These are phyloP conservation scores for Didymella segeticola DNA, from an alignment of 2,329 filamentous ascomycete genomes.

Conservation along the genomic window DNA sequence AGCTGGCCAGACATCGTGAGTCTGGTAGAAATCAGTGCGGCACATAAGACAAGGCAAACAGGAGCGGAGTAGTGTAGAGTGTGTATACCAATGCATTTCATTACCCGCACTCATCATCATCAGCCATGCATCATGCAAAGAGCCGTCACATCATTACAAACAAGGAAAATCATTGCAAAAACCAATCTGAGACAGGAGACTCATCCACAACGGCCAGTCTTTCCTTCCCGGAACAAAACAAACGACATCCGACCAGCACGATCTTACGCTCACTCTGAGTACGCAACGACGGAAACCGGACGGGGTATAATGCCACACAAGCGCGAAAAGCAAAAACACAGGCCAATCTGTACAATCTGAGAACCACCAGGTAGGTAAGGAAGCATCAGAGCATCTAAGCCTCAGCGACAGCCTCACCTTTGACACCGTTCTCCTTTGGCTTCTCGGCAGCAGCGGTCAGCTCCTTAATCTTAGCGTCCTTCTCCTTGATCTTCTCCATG, in stretches of 20 bases:
- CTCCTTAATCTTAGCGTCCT: constrained; percentile 25
- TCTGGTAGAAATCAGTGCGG: too few species aligned
- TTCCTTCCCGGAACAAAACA: background rate
- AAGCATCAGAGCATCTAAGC: constrained; percentile 2
- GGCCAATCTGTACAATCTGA: constrained; percentile 16
- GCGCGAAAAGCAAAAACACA: constrained; percentile 13
- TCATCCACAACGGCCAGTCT: background rate
- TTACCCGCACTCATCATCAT: constrained; percentile 4
- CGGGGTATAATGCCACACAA: constrained; percentile 23
- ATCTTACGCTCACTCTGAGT: constrained; percentile 18
- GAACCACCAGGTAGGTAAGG: background rate
- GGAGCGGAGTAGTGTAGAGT: too few species aligned
- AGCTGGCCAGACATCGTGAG: too few species aligned
- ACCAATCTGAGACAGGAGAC: background rate
- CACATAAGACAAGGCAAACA: too few species aligned
- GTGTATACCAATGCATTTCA: constrained; percentile 8
- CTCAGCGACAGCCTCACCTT: constrained; percentile 10
- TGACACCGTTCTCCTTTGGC: constrained; percentile 16
- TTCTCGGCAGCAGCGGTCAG: constrained; percentile 11
- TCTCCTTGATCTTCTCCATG: constrained; percentile 27
- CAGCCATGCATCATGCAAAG: constrained; percentile 6
- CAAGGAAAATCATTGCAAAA: constrained; percentile 4
- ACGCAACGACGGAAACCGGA: constrained; percentile 20
- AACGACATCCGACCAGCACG: constrained; percentile 20
- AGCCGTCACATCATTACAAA: constrained; percentile 12